phyloP scores from a whole-genome alignment of 2,329 filamentous ascomycete species.

The Aspergillus thermomutatus region DNA sequence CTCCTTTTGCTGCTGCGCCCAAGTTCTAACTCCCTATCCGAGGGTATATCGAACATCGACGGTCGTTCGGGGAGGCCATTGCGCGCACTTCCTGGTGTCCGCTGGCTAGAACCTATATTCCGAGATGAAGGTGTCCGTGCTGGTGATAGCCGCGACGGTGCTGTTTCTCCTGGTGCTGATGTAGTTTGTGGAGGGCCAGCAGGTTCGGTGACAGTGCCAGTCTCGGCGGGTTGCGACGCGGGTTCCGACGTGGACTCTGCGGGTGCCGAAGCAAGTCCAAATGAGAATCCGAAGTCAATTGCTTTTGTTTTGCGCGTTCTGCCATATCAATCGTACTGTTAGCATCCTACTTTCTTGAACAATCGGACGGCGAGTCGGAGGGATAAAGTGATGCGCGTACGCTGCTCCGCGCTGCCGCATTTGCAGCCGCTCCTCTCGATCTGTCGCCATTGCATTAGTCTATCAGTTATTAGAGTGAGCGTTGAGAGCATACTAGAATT shows the following conservation, averaged over 20 bases:
- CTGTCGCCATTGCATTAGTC: conserved; percentile 26
- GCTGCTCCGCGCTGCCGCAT: conserved; percentile 58
- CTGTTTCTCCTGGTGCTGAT: conserved; percentile 7
- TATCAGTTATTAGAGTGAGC: conserved; percentile 1
- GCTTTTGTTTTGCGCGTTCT: conserved; percentile 48
- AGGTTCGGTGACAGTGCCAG: conserved; percentile 16
- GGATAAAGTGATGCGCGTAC: conserved; percentile 39
- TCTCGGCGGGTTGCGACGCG: conserved; percentile 21
- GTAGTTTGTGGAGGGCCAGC: conserved; percentile 17
- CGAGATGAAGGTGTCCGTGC: conserved; percentile 17
- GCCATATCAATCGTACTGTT: conserved; percentile 11
- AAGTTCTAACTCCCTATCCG: conserved; percentile 26
- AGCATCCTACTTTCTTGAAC: conserved; percentile 19
- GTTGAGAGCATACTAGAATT: conserved; percentile 33
- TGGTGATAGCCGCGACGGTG: conserved; percentile 10
- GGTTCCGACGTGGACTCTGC: conserved; percentile 19
- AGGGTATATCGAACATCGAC: conserved; percentile 36
- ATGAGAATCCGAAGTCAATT: conserved; percentile 51
- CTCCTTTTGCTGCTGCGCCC: conserved; percentile 31
- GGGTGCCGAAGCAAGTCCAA: conserved; percentile 31
- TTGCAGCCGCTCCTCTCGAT: conserved; percentile 53
- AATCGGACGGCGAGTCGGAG: conserved; percentile 22
- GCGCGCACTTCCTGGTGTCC: conserved; percentile 32
- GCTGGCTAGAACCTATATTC: conserved; percentile 5
- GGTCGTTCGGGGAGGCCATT: conserved; percentile 29